These are phyloP conservation scores for Debaryomyces psychrophilus DNA, from an alignment of 1,139 yeast species.

Conservation along the genomic window DNA sequence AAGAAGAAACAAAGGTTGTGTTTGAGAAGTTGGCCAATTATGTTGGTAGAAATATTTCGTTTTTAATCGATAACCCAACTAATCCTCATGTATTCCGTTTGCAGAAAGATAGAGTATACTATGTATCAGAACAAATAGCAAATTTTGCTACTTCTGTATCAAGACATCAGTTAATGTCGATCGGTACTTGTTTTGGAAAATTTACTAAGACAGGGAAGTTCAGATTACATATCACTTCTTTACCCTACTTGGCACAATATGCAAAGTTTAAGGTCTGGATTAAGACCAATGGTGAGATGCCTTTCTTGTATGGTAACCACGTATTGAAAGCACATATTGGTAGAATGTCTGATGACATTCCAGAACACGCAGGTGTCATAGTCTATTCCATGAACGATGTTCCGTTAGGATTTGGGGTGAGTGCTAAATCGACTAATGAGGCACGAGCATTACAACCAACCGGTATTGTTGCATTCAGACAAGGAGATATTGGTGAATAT, in stretches of 20 bases:
- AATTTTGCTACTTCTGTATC: constrained; percentile 89
- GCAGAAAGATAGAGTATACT: constrained; percentile 95
- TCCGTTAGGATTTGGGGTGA: constrained; percentile 94
- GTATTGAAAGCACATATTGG: constrained; percentile 96
- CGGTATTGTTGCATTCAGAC: constrained; percentile 93
- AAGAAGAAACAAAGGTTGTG: constrained; percentile 94
- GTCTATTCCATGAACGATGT: constrained; percentile 89
- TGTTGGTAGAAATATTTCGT: constrained; percentile 91
- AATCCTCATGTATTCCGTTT: constrained; percentile 93
- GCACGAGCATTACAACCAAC: constrained; percentile 89
- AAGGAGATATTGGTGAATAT: constrained; percentile 97
- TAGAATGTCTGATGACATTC: constrained; percentile 94
- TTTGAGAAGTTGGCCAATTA: constrained; percentile 96
- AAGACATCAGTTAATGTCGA: constrained; percentile 84
- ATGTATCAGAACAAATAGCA: constrained; percentile 81
- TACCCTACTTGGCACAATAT: constrained; percentile 77
- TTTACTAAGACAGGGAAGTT: constrained; percentile 98
- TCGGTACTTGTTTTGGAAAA: constrained; percentile 93
- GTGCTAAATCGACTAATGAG: constrained; percentile 91
- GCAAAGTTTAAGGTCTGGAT: constrained; percentile 97
- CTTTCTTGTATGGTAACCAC: constrained; percentile 94
- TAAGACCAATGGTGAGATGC: constrained; percentile 98
- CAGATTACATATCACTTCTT: constrained; percentile 90
- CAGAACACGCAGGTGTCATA: constrained; percentile 96
- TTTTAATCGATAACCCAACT: constrained; percentile 82